Conservation (phyloP, 2,329 filamentous ascomycete genomes). For the Cordyceps farinosa region DNA sequence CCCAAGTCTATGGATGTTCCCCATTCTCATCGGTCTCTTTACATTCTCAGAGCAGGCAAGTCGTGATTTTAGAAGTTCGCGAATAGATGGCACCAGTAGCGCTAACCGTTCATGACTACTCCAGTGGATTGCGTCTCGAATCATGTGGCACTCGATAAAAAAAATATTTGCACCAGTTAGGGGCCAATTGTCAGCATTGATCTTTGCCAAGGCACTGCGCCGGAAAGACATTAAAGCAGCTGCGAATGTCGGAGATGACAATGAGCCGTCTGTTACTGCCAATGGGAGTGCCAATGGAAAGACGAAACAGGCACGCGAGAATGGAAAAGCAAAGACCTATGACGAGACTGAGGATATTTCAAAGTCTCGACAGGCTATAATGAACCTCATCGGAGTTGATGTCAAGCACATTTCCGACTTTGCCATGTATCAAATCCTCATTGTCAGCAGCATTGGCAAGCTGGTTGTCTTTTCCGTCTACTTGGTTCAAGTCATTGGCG, state of each 20-base stretch:
- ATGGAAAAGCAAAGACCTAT: constrained; percentile 42
- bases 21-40: constrained; percentile 52
- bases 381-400: constrained; percentile 76
- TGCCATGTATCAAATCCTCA: constrained; percentile 59
- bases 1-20: constrained; percentile 31
- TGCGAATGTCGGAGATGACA: constrained; percentile 38
- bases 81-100: constrained; percentile 35
- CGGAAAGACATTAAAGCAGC: constrained; percentile 72
- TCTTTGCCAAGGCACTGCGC: constrained; percentile 76
- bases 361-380: constrained; percentile 62
- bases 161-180: constrained; percentile 63
- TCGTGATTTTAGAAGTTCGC: constrained; percentile 59
- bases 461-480: constrained; percentile 64
- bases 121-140: constrained; percentile 58
- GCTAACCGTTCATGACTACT: constrained; percentile 43
- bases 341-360: constrained; percentile 38
- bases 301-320: constrained; percentile 26
- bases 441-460: constrained; percentile 60
- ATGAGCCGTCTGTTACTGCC: constrained; percentile 25
- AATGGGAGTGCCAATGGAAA: constrained; percentile 17
- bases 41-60: constrained; percentile 59
- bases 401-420: constrained; percentile 66
- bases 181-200: constrained; percentile 64
- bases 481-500: constrained; percentile 68
- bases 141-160: constrained; percentile 64